phyloP scores from a whole-genome alignment of 2,329 filamentous ascomycete genomes.

The Penicillium sp. region DNA sequence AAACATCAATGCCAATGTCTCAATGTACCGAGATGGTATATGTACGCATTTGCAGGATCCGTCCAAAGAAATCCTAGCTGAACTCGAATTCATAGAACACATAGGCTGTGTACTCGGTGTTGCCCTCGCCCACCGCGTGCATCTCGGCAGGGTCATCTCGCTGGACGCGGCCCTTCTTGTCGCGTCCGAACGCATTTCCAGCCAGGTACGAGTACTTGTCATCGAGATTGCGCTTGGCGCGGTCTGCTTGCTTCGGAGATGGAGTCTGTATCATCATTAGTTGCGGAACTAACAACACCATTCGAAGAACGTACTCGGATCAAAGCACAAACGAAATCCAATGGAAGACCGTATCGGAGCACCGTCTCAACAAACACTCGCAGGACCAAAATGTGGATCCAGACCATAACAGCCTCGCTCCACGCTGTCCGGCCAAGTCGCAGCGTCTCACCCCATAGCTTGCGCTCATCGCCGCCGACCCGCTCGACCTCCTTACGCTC shows the following conservation, averaged over 20 bases:
- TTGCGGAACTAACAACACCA: not conserved
- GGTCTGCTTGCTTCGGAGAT: conserved; percentile 66
- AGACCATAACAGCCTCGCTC: conserved; percentile 93
- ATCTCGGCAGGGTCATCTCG: conserved; percentile 90
- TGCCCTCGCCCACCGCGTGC: conserved; percentile 63
- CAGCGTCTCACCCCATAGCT: conserved; percentile 87
- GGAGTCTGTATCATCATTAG: conserved; percentile 56
- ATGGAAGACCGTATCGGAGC: conserved; percentile 84
- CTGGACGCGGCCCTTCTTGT: conserved; percentile 86
- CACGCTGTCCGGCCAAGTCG: conserved; percentile 84
- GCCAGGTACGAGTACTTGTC: conserved; percentile 83
- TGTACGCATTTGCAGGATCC: conserved; percentile 19
- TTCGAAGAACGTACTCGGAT: conserved; percentile 61
- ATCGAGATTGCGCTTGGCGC: conserved; percentile 73
- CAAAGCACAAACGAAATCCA: conserved; percentile 80
- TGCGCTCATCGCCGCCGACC: conserved; percentile 76
- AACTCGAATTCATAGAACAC: conserved; percentile 96
- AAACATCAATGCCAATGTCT: conserved; percentile 17
- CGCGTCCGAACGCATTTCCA: conserved; percentile 85
- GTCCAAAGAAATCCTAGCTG: conserved; percentile 32
- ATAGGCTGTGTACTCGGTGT: conserved; percentile 85
- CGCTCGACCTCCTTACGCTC: conserved; percentile 81
- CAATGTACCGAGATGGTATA: conserved; percentile 20
- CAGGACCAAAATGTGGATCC: conserved; percentile 85
- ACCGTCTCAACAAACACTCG: conserved; percentile 97